phyloP scores from a whole-genome alignment of 1,284 basidiomycete genomes.

The Leucoagaricus sp. region DNA sequence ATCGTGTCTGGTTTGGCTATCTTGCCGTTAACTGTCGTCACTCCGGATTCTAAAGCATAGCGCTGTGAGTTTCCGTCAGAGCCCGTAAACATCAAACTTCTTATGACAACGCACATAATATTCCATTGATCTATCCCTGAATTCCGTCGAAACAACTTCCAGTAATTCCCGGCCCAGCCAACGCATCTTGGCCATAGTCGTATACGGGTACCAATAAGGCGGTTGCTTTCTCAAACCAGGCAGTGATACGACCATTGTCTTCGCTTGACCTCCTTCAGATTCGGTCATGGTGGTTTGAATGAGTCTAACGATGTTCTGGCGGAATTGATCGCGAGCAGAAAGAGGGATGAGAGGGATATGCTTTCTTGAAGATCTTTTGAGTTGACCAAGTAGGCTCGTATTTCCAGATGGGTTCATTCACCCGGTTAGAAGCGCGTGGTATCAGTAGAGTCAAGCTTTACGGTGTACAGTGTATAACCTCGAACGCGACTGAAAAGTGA shows the following conservation, averaged over 20 bases:
- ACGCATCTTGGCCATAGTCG: constrained; percentile 90
- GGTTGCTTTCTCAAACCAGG: constrained; percentile 68
- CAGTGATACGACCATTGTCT: constrained; percentile 18
- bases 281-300: constrained; percentile 48
- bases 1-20: constrained; percentile 80
- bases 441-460: no score
- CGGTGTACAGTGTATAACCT: no score
- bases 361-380: constrained; percentile 34
- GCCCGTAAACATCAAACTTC: not conserved
- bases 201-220: constrained; percentile 84
- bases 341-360: constrained; percentile 47
- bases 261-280: constrained; percentile 23
- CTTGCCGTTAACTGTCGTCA: constrained; percentile 91
- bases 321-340: constrained; percentile 52
- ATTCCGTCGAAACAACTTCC: constrained; percentile 88
- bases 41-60: constrained; percentile 92
- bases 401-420: constrained; percentile 25
- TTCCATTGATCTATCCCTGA: constrained; percentile 87
- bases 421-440: no score
- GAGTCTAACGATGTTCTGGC: constrained; percentile 51
- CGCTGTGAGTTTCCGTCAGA: constrained; percentile 45
- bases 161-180: constrained; percentile 87
- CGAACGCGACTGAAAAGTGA: not conserved
- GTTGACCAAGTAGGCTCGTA: constrained; percentile 24
- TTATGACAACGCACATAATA: constrained; percentile 76